phyloP scores from a whole-genome alignment of 805 yeast species.

The Starmera caribaea region DNA sequence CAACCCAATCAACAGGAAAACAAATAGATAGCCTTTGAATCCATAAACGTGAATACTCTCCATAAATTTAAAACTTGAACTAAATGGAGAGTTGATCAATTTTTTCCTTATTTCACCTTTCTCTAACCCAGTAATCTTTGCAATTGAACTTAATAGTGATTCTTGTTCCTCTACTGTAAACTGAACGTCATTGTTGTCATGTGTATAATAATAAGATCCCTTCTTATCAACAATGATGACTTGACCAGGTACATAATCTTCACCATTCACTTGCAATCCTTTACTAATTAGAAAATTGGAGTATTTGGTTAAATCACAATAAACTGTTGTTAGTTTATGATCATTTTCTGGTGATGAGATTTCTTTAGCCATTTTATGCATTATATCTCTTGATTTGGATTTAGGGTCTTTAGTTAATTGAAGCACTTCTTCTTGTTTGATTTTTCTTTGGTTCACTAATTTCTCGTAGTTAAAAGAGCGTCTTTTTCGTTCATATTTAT shows the following conservation, averaged over 20 bases:
- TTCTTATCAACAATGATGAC: conserved; percentile 37
- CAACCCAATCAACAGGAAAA: not conserved
- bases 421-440: conserved; percentile 35
- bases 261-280: conserved; percentile 13
- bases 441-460: conserved; percentile 26
- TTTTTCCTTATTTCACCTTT: conserved; percentile 15
- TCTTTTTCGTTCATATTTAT: conserved; percentile 37
- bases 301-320: conserved; percentile 37
- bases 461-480: conserved; percentile 28
- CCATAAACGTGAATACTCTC: conserved; percentile 37
- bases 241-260: conserved; percentile 41
- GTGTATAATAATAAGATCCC: conserved; percentile 26
- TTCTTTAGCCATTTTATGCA: conserved; percentile 37
- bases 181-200: conserved; percentile 6
- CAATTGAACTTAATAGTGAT: conserved; percentile 1
- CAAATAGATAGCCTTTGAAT: conserved; percentile 27
- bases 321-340: conserved; percentile 34
- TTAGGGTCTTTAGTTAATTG: conserved; percentile 34
- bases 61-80: conserved; percentile 27
- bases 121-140: conserved; percentile 5
- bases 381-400: conserved; percentile 26
- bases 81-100: conserved; percentile 36
- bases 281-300: conserved; percentile 18
- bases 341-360: conserved; percentile 33
- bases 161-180: too few species aligned